Conservation (phyloP, 169 alveolate species). For the Cryptosporidium ubiquitum region DNA sequence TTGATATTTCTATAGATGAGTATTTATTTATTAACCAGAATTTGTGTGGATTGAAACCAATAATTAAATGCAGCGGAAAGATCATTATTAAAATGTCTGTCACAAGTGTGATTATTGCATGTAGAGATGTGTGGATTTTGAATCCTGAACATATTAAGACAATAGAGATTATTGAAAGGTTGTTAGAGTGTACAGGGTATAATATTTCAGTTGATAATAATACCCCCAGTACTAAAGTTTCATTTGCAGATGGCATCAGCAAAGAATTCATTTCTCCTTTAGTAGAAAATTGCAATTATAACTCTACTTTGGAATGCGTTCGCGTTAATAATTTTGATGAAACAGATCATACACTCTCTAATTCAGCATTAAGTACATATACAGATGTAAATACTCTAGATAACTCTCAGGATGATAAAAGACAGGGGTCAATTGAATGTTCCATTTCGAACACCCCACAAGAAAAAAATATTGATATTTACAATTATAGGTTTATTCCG, state of each 20-base stretch:
- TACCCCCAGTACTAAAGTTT: constrained; percentile 59
- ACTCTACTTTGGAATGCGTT: constrained; percentile 7
- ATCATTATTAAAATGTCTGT: constrained; percentile 14
- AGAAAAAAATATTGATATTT: neutral
- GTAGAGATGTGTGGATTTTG: constrained; percentile 46
- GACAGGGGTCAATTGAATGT: constrained; percentile 2
- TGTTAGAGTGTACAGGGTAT: constrained; percentile 12
- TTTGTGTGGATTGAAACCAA: constrained; percentile 39
- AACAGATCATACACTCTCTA: neutral
- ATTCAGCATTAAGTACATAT: neutral
- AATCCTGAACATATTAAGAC: constrained; percentile 16
- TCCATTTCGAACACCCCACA: neutral
- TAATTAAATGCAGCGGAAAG: constrained; percentile 37
- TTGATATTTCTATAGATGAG: constrained; percentile 53
- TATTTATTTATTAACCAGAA: constrained; percentile 29
- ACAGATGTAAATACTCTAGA: constrained; percentile 20
- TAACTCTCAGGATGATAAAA: neutral
- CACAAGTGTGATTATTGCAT: constrained; percentile 2
- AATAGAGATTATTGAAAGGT: constrained; percentile 12
- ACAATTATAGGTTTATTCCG: neutral
- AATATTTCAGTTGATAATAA: constrained; percentile 4
- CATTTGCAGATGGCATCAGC: constrained; percentile 23
- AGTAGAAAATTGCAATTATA: neutral
- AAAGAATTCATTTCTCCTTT: constrained; percentile 44
- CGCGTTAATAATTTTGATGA: neutral